Conservation (phyloP, 1,139 yeast species). For the Nakaseomyces kungkrabaensis region DNA sequence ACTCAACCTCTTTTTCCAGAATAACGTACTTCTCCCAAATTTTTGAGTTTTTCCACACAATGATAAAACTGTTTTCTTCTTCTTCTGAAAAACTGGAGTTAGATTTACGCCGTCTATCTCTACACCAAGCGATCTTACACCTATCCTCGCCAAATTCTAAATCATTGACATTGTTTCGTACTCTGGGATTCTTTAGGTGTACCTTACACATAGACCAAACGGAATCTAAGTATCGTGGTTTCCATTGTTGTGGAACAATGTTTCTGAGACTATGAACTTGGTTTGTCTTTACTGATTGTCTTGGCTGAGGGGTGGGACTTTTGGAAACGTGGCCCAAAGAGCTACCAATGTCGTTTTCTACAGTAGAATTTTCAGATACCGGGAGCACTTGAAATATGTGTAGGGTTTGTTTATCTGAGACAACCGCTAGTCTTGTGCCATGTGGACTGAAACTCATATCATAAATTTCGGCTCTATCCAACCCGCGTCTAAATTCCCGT, state of each 20-base stretch:
- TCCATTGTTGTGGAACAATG: slow-evolving; percentile 46
- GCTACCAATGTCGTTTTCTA: slow-evolving; percentile 5
- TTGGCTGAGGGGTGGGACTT: slow-evolving; percentile 8
- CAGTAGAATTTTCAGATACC: slow-evolving; percentile 1
- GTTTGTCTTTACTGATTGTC: slow-evolving; percentile 31
- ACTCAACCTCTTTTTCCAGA: slow-evolving; percentile 35
- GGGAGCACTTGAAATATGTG: slow-evolving; percentile 58
- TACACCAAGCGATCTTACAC: slow-evolving; percentile 29
- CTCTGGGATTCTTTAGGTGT: slow-evolving; percentile 40
- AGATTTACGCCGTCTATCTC: slow-evolving; percentile 5
- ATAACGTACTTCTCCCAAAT: slow-evolving; percentile 83
- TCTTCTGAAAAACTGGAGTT: slow-evolving; percentile 15
- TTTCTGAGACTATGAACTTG: slow-evolving; percentile 60
- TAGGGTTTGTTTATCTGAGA: slow-evolving; percentile 80
- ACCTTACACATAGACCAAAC: slow-evolving; percentile 84
- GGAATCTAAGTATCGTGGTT: slow-evolving; percentile 69
- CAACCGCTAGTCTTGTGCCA: slow-evolving; percentile 66
- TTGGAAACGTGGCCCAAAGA: not conserved
- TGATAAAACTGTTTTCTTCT: slow-evolving; percentile 46
- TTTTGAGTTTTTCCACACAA: slow-evolving; percentile 69
- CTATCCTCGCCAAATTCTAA: slow-evolving; percentile 19
- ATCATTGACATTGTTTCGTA: slow-evolving; percentile 15
- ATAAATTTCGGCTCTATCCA: slow-evolving; percentile 71
- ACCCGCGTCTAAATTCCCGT: slow-evolving; percentile 79
- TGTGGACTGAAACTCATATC: slow-evolving; percentile 78